Evolutionary conservation across 768 basidiomycete genomes (phyloP).

Genomic region (Trametes cingulata): DNA sequence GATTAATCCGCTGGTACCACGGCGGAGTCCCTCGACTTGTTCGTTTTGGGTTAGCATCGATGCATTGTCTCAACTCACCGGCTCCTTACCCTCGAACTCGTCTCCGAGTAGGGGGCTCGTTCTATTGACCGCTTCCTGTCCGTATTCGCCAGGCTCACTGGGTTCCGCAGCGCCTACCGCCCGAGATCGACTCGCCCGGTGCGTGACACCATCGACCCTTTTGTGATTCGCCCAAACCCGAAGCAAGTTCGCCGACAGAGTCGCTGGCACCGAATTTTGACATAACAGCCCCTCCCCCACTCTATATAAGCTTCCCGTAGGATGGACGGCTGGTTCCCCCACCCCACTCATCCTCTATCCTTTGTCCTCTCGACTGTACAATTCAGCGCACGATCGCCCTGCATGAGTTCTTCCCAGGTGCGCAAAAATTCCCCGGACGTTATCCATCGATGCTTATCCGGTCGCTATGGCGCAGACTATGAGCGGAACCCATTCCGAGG

Average conservation of each 20-base stretch:
- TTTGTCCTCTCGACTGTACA: slow-evolving; percentile 1
- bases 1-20: slow-evolving; percentile 8
- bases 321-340: background rate
- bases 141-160: slow-evolving; percentile 8
- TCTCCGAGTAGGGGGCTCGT: slow-evolving; percentile 6
- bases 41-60: slow-evolving; percentile 7
- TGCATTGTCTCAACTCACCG: slow-evolving; percentile 2
- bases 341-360: slow-evolving; percentile 8
- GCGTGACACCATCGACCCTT: slow-evolving; percentile 6
- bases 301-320: slow-evolving; percentile 14
- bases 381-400: background rate
- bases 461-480: background rate
- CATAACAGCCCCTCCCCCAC: background rate
- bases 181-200: slow-evolving; percentile 15
- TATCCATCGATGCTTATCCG: background rate
- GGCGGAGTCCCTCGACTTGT: background rate
- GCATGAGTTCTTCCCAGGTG: slow-evolving; percentile 20
- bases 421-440: background rate
- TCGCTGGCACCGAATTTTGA: slow-evolving; percentile 13
- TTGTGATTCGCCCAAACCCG: slow-evolving; percentile 8
- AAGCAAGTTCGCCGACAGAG: slow-evolving; percentile 11
- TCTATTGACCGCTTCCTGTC: slow-evolving; percentile 16
- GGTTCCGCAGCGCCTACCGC: slow-evolving; percentile 16
- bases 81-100: slow-evolving; percentile 9
- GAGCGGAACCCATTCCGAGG: slow-evolving; percentile 16